Base-by-base conservation (phyloP, 2,329 filamentous ascomycete species). In the Reticulascus tulasneorum region DNA sequence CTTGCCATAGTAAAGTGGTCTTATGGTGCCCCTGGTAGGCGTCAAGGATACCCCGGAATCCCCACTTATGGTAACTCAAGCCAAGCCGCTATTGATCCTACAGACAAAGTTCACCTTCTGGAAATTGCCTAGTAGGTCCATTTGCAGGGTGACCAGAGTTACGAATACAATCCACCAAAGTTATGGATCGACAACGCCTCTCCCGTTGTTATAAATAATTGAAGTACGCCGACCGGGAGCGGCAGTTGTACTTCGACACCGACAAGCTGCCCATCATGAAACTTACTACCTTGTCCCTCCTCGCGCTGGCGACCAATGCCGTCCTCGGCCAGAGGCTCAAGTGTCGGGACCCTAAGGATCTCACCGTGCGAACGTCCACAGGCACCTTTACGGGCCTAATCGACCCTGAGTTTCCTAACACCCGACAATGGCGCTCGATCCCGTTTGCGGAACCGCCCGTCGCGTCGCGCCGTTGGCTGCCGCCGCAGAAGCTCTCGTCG, bases 371-470 rank as follows among this genome's bases (percentile, higher is more conserved):
- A 23, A 58, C 56, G 6, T 46, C 47, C 6, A 59, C 57, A 4
- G 59, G 59, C 23, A 43, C 39, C 16, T 62, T 47, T 46, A 62
- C 57, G 9, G 58, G 59, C 15, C 39, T 60, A 16, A 40, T 59
- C 20, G 56, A 58, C 26, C 44, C 49, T 13, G 37, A 52, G 13
- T 55, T 52, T 22, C 53, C 56, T n/a, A 46, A 54, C 13, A 56
- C 58, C 2, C 54, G 54, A 15, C 59, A 64, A 37, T 65, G 60
- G 40, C 59, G 57, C 24, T 48, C 52, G 24, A 60, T 64, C 23
- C 57, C 60, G 2, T 66, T 59, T 38, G 60, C 59, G 4, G 47
- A 63, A 32, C 56, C 60, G 4, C 60, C 59, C 1, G 43, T 62
- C 8, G 45, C 41, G 11, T 39, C 46, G 5, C 47, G 51, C 12